Evolutionary conservation across 2,329 filamentous ascomycete genomes (phyloP).

Genomic region (Stenocarpella maydis): DNA sequence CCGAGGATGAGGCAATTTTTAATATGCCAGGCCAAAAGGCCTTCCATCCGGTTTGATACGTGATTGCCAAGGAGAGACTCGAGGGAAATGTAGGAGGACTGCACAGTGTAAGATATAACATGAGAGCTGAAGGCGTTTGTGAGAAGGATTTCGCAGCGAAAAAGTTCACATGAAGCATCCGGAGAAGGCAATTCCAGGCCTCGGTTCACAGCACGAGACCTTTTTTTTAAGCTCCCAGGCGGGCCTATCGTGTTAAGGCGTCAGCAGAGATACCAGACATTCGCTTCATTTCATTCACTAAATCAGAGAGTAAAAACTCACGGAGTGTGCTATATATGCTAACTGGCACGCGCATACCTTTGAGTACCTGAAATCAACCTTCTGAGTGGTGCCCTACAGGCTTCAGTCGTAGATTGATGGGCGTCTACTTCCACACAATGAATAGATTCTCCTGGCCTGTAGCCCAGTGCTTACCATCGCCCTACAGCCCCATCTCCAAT

Average conservation of each 20-base stretch:
- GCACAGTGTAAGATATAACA: background rate
- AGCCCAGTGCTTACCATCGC: conserved; percentile 49
- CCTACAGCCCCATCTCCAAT: conserved; percentile 54
- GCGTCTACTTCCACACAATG: conserved; percentile 51
- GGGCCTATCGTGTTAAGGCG: background rate
- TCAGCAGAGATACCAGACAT: background rate
- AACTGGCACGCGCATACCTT: background rate
- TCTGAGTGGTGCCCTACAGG: conserved; percentile 36
- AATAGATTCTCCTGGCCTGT: conserved; percentile 46
- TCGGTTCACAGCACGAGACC: conserved; percentile 15
- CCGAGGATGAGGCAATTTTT: background rate
- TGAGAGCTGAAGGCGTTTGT: background rate
- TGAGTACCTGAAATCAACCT: no score
- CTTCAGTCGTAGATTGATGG: conserved; percentile 47
- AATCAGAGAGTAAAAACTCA: background rate
- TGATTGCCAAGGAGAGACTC: background rate
- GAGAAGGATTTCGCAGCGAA: background rate
- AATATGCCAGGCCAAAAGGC: background rate
- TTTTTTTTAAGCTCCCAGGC: background rate
- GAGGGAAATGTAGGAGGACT: no score
- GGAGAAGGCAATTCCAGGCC: background rate
- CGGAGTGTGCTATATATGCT: background rate
- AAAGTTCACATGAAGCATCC: background rate
- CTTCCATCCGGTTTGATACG: conserved; percentile 7
- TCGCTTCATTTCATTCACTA: background rate